These are phyloP conservation scores for Plasmodium yoelii DNA, from an alignment of 169 alveolate species.

Conservation along the genomic window DNA sequence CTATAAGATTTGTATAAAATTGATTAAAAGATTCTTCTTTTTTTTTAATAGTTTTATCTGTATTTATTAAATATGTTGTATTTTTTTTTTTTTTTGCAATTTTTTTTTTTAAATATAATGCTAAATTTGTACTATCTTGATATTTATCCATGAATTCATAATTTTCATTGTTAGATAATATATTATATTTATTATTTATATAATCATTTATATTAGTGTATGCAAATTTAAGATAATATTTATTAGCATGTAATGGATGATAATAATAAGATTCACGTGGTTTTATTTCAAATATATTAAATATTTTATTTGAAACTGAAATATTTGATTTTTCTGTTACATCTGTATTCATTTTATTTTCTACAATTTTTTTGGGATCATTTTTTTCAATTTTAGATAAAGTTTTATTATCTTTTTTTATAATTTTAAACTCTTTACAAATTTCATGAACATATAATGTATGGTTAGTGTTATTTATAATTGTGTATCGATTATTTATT, in stretches of 20 bases:
- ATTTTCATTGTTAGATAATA: neutral
- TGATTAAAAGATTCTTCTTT: slow-evolving; percentile 17
- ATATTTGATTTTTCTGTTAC: neutral
- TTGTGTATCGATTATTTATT: slow-evolving; percentile 47
- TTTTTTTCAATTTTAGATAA: neutral
- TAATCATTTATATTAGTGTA: slow-evolving; percentile 27
- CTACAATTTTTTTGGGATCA: neutral
- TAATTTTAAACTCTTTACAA: slow-evolving; percentile 47
- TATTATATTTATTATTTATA: slow-evolving; percentile 11
- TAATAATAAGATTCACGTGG: slow-evolving; percentile 64
- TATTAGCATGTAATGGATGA: slow-evolving; percentile 49
- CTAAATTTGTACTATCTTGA: slow-evolving; percentile 17
- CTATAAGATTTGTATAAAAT: slow-evolving; percentile 52
- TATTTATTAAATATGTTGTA: slow-evolving; percentile 12
- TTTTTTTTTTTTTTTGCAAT: slow-evolving; percentile 27
- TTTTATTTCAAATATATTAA: slow-evolving; percentile 17
- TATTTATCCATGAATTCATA: slow-evolving; percentile 26
- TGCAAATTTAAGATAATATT: slow-evolving; percentile 29
- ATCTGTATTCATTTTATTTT: neutral
- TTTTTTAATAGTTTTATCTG: slow-evolving; percentile 11
- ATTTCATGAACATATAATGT: slow-evolving; percentile 47
- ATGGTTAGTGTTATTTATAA: slow-evolving; percentile 34
- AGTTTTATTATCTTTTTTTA: slow-evolving; percentile 8
- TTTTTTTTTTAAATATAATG: slow-evolving; percentile 48
- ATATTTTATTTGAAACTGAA: neutral